Evolutionary conservation across 257 asterid genomes (phyloP).

Genomic region (Haberlea rhodopensis): DNA sequence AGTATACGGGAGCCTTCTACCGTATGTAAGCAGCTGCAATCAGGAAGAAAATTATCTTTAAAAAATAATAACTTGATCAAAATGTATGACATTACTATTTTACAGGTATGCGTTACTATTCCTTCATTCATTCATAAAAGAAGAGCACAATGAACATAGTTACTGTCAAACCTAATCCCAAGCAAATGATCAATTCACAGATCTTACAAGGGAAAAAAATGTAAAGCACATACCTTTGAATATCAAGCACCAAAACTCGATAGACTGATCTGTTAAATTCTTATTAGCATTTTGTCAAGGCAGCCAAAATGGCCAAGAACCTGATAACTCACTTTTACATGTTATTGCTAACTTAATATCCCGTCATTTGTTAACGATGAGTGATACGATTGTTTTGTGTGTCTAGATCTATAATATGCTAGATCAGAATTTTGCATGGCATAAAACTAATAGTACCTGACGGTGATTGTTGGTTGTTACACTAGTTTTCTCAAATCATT

Average conservation of each 20-base stretch:
- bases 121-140: background rate
- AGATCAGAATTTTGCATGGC: background rate
- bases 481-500: background rate
- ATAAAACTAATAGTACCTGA: background rate
- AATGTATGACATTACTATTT: background rate
- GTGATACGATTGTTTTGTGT: background rate
- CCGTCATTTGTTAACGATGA: background rate
- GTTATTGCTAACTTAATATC: background rate
- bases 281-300: too few relatives aligned
- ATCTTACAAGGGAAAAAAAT: background rate
- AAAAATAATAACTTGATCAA: too few relatives aligned
- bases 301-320: background rate
- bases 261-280: background rate
- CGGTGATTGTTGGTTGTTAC: too few relatives aligned
- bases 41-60: background rate
- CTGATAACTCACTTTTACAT: background rate
- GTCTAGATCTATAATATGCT: background rate
- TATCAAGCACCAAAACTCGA: background rate
- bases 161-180: background rate
- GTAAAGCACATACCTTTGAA: background rate
- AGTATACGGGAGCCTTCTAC: constrained; percentile 87
- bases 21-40: constrained; percentile 88
- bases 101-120: background rate
- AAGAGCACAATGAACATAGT: background rate
- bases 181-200: background rate